Conservation (phyloP, 768 basidiomycete genomes). For the Stropharia rugosoannulata region DNA sequence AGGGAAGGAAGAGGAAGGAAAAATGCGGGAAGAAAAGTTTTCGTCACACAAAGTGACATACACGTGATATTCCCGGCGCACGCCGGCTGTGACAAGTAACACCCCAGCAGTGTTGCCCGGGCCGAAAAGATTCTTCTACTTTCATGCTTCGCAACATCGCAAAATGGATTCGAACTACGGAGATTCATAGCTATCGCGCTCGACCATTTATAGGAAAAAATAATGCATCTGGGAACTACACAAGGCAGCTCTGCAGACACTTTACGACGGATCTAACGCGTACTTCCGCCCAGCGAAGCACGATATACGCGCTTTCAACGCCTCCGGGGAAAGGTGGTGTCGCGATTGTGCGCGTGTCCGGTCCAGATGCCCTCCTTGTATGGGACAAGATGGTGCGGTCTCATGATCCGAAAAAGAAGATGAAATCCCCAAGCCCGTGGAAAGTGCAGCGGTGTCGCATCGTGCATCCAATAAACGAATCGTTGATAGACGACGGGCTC, state of each 20-base stretch:
- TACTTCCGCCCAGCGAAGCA: conserved; percentile 58
- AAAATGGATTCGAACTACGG: no score
- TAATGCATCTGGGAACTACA: no score
- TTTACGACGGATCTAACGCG: conserved; percentile 20
- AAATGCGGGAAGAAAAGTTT: no score
- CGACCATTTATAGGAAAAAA: no score
- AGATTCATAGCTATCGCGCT: no score
- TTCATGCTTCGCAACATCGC: no score
- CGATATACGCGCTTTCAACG: conserved; percentile 88
- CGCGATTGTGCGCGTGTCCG: conserved; percentile 80
- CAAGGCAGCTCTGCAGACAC: neutral
- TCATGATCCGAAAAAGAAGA: conserved; percentile 5
- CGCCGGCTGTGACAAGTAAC: no score
- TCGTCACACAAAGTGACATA: no score
- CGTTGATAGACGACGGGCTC: conserved; percentile 76
- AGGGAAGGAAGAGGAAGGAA: no score
- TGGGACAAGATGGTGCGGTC: conserved; percentile 59
- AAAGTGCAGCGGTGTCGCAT: conserved; percentile 70
- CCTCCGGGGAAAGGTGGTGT: conserved; percentile 86
- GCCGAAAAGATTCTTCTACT: no score
- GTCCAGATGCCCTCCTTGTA: conserved; percentile 65
- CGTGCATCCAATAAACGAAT: conserved; percentile 57
- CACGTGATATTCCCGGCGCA: no score
- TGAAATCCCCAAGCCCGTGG: conserved; percentile 52
- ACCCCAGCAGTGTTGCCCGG: no score